phyloP scores from a whole-genome alignment of 208 protist species.

The Trypanosoma mega region DNA sequence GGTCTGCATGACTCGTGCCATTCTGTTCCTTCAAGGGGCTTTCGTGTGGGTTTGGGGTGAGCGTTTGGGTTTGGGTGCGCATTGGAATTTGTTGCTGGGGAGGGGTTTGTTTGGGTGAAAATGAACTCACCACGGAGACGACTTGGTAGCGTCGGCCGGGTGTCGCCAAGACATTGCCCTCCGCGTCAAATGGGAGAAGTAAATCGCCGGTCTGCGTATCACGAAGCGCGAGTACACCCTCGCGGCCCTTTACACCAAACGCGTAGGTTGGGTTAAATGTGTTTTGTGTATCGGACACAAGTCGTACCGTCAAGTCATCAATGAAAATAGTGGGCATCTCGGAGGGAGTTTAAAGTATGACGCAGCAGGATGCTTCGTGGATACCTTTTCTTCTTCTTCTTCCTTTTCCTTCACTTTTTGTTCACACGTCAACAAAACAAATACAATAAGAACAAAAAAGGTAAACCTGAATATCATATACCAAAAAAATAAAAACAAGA shows the following conservation, averaged over 20 bases:
- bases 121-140: conserved; percentile 32
- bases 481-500: not conserved
- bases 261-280: conserved; percentile 70
- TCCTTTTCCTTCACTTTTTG: conserved; percentile 7
- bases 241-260: conserved; percentile 34
- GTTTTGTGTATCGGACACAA: conserved; percentile 58
- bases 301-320: conserved; percentile 51
- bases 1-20: no score
- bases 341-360: not conserved
- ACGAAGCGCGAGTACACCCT: conserved; percentile 40
- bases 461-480: conserved; percentile 4
- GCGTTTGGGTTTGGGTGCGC: no score
- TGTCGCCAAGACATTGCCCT: conserved; percentile 65
- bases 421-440: not conserved
- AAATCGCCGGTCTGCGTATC: conserved; percentile 45
- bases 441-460: conserved; percentile 9
- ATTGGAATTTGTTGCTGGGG: conserved; percentile 2
- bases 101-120: no score
- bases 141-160: conserved; percentile 57
- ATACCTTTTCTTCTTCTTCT: conserved; percentile 17
- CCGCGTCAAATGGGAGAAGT: conserved; percentile 62
- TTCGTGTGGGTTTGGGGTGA: no score
- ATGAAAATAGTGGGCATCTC: conserved; percentile 60
- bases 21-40: no score
- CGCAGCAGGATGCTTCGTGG: not conserved